Percentiles rank a stretch among this genome's conserved stretches.
Conservation (phyloP, 768 basidiomycete genomes). For the Termitomyces eurrhizus region DNA sequence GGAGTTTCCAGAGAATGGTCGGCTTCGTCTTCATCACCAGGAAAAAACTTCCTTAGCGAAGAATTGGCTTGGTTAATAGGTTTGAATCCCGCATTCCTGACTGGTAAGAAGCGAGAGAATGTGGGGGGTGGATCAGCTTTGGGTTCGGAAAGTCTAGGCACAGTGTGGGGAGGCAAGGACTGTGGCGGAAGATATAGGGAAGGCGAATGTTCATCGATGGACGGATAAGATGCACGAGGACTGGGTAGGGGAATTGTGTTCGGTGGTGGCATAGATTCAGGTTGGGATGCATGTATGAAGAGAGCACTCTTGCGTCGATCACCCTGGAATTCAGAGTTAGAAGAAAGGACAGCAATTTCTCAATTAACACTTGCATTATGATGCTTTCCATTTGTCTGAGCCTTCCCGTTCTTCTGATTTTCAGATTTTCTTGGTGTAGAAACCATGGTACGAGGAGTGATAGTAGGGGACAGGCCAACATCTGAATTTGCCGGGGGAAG, state of each 20-base stretch:
- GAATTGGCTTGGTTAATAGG: constrained; percentile 56
- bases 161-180: constrained; percentile 2
- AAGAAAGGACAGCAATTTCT: not conserved
- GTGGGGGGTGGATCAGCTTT: constrained; percentile 13
- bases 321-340: constrained; percentile 6
- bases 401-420: constrained; percentile 32
- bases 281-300: constrained; percentile 11
- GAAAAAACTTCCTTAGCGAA: constrained; percentile 77
- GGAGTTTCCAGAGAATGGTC: constrained; percentile 26
- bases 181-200: not conserved
- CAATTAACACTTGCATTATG: constrained; percentile 19
- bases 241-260: constrained; percentile 19
- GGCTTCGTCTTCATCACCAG: constrained; percentile 74
- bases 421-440: constrained; percentile 19
- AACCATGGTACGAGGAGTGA: constrained; percentile 4
- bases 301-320: constrained; percentile 14
- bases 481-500: constrained; percentile 40
- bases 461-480: constrained; percentile 31
- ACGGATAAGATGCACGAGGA: constrained; percentile 13
- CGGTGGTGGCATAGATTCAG: constrained; percentile 28
- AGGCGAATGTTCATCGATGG: constrained; percentile 5
- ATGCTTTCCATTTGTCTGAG: constrained; percentile 33
- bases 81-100: constrained; percentile 57
- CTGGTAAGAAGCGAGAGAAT: constrained; percentile 18
- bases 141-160: constrained; percentile 5